Percentiles rank a stretch among this genome's conserved stretches.
These are phyloP conservation scores for Fusarium piperis DNA, from an alignment of 2,329 filamentous ascomycete genomes.

Conservation along the genomic window DNA sequence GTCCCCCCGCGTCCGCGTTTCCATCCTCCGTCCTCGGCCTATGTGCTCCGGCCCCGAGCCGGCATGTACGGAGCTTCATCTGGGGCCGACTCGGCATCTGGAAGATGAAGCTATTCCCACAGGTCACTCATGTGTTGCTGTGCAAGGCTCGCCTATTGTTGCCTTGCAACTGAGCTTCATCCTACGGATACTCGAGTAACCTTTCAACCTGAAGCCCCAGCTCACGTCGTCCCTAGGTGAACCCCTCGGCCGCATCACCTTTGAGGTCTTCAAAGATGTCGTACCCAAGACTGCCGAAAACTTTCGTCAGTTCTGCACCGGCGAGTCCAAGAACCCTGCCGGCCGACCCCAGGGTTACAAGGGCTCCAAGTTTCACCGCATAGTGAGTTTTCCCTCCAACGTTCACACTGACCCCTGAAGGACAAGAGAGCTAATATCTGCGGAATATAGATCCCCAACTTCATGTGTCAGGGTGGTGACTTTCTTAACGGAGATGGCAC, in stretches of 20 bases:
- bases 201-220: background rate
- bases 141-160: background rate
- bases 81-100: background rate
- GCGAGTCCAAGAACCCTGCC: slow-evolving; percentile 82
- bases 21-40: background rate
- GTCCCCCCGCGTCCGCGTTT: slow-evolving; percentile 18
- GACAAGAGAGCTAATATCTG: slow-evolving; percentile 9
- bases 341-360: slow-evolving; percentile 93
- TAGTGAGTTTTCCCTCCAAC: slow-evolving; percentile 66
- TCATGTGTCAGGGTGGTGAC: slow-evolving; percentile 98
- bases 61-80: background rate
- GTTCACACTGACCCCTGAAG: background rate
- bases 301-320: slow-evolving; percentile 96
- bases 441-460: slow-evolving; percentile 79
- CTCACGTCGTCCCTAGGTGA: slow-evolving; percentile 67
- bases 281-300: slow-evolving; percentile 93
- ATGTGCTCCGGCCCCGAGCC: background rate
- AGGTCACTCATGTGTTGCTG: background rate
- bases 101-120: slow-evolving; percentile 34
- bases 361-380: slow-evolving; percentile 91
- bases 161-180: background rate
- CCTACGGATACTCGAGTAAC: background rate
- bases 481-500: slow-evolving; percentile 94
- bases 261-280: slow-evolving; percentile 87
- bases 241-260: slow-evolving; percentile 85